Percentiles rank a stretch among this genome's conserved stretches.
phyloP scores from a whole-genome alignment of 1,284 basidiomycete species.

The Boletellus sp. region DNA sequence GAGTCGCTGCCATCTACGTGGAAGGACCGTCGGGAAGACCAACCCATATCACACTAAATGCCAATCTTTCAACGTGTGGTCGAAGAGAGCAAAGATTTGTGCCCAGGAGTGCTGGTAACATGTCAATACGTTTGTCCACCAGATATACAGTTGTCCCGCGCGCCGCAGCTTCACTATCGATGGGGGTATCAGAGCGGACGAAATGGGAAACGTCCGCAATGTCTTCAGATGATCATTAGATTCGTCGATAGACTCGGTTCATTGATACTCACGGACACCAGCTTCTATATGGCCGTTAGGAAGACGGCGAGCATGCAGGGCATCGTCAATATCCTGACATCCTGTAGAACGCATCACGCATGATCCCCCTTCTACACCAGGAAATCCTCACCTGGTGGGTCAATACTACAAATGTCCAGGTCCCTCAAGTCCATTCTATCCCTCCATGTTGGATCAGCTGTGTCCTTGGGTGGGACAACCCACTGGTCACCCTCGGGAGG shows the following conservation, averaged over 20 bases:
- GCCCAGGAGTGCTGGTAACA: conserved; percentile 92
- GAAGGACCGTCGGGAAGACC: conserved; percentile 23
- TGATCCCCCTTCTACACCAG: too few species aligned
- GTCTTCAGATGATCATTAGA: conserved; percentile 48
- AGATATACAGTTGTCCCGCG: conserved; percentile 98
- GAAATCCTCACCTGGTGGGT: conserved; percentile 72
- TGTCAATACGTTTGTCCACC: conserved; percentile 98
- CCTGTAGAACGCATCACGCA: conserved; percentile 40
- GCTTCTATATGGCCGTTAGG: conserved; percentile 97
- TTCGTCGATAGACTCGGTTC: neutral
- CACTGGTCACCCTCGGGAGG: conserved; percentile 89
- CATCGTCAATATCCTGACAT: conserved; percentile 99
- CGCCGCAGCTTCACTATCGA: conserved; percentile 95
- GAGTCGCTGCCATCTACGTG: neutral
- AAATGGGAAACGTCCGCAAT: conserved; percentile 99
- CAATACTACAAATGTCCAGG: conserved; percentile 92
- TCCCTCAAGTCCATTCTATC: conserved; percentile 87
- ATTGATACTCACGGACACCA: conserved; percentile 82
- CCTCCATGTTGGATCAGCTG: conserved; percentile 64
- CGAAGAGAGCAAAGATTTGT: conserved; percentile 96
- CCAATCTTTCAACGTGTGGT: conserved; percentile 90
- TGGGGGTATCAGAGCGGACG: conserved; percentile 89
- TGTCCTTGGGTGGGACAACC: conserved; percentile 84
- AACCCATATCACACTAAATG: conserved; percentile 97
- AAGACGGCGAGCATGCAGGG: conserved; percentile 86